A percentile compares a stretch with the other conserved stretches of the same genome.
Conservation (phyloP, 75 land plant species). For the Picea glauca region DNA sequence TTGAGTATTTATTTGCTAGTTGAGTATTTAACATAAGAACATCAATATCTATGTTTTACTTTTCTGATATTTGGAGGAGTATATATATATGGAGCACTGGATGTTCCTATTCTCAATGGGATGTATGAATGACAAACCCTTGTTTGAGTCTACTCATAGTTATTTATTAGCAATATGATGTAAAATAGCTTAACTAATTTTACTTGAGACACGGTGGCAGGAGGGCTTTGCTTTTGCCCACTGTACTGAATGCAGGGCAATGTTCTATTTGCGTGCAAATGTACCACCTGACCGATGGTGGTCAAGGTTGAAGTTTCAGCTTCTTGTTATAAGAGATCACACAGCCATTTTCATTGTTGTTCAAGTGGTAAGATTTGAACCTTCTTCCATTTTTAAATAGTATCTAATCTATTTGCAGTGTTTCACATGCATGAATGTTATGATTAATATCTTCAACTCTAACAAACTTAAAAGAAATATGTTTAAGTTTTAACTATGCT, state of each 20-base stretch:
- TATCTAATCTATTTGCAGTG: background rate
- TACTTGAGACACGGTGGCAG: slow-evolving; percentile 28
- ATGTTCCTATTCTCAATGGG: background rate
- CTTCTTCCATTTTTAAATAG: no score
- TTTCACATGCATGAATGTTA: background rate
- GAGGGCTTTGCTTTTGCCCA: slow-evolving; percentile 98
- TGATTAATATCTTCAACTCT: background rate
- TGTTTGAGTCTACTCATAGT: background rate
- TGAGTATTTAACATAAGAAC: no score
- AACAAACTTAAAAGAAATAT: background rate
- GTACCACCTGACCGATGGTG: slow-evolving; percentile 94
- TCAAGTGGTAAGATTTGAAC: slow-evolving; percentile 61
- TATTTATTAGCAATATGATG: background rate
- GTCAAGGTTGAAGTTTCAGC: slow-evolving; percentile 82
- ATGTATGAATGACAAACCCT: background rate
- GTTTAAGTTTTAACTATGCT: background rate
- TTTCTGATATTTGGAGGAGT: no score
- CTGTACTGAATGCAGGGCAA: slow-evolving; percentile 90
- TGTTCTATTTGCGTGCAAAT: slow-evolving; percentile 82
- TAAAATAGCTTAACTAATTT: background rate
- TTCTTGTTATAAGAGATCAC: slow-evolving; percentile 89
- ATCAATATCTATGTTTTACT: no score
- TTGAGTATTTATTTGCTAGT: no score
- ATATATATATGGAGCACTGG: background rate
- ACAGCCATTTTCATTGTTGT: slow-evolving; percentile 71